Evolutionary conservation across 176 grass and related monocot species (phyloP).

Genomic region (Puya raimondii): DNA sequence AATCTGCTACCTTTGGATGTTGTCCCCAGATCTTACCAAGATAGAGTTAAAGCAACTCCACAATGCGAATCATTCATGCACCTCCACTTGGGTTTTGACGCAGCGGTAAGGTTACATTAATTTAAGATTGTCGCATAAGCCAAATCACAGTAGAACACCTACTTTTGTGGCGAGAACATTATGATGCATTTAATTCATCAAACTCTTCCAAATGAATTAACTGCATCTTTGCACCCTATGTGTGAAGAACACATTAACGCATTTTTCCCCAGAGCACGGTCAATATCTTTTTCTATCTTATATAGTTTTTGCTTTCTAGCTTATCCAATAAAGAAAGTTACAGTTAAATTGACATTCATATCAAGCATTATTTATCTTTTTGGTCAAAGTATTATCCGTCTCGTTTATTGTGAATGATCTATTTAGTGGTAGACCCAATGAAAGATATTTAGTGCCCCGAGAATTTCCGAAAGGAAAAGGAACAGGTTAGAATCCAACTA

Average conservation of each 20-base stretch:
- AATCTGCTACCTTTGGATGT: constrained; percentile 54
- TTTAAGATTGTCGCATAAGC: not conserved
- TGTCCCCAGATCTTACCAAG: constrained; percentile 58
- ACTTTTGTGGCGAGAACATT: not conserved
- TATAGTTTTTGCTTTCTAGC: too few relatives aligned
- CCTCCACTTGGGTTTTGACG: constrained; percentile 85
- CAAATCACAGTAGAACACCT: not conserved
- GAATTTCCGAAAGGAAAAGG: too few relatives aligned
- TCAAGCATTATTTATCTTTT: too few relatives aligned
- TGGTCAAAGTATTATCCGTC: too few relatives aligned
- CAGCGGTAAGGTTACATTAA: constrained; percentile 34
- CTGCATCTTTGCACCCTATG: not conserved
- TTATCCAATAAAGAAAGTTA: too few relatives aligned
- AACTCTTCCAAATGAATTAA: not conserved
- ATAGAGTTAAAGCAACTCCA: constrained; percentile 68
- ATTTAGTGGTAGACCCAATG: too few relatives aligned
- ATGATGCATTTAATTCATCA: not conserved
- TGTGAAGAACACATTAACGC: not conserved
- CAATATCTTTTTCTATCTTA: too few relatives aligned
- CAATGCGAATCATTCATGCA: constrained; percentile 97
- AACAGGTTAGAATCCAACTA: too few relatives aligned
- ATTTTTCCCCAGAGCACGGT: not conserved
- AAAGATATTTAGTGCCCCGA: too few relatives aligned
- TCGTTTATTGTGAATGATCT: too few relatives aligned
- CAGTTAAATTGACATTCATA: too few relatives aligned